A percentile compares a stretch with the other conserved stretches of the same genome.
Evolutionary conservation across 2,329 filamentous ascomycete species (phyloP).

Genomic region (Pyricularia grisea): DNA sequence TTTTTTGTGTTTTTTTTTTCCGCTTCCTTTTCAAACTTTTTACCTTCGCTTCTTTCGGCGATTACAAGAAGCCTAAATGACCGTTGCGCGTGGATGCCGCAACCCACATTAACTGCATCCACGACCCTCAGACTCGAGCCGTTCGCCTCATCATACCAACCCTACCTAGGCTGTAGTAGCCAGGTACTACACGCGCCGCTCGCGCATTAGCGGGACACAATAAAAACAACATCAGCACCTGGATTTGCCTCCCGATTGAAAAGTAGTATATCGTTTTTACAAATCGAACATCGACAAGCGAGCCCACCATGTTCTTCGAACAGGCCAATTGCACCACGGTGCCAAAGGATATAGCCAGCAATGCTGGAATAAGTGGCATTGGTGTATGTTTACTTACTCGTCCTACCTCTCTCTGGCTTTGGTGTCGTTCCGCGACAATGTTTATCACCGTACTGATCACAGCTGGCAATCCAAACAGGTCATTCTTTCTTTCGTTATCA

Average conservation of each 20-base stretch:
- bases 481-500: conserved; percentile 58
- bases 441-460: background rate
- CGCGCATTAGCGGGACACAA: background rate
- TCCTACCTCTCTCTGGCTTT: background rate
- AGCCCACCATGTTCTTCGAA: conserved; percentile 8
- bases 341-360: conserved; percentile 34
- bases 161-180: background rate
- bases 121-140: background rate
- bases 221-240: background rate
- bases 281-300: background rate
- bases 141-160: background rate
- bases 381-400: conserved; percentile 31
- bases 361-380: conserved; percentile 48
- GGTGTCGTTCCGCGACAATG: background rate
- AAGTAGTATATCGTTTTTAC: background rate
- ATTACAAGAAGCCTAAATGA: background rate
- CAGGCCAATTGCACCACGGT: conserved; percentile 29
- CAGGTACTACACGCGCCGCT: background rate
- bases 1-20: background rate
- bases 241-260: background rate
- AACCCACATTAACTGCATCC: background rate
- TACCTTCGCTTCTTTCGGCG: too few relatives aligned
- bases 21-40: too few relatives aligned
- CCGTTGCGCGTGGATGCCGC: background rate
- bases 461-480: conserved; percentile 28